Percentiles rank a stretch among this genome's conserved stretches.
These are phyloP conservation scores for Podospora anserina DNA, from an alignment of 495 filamentous ascomycete species.

Conservation along the genomic window DNA sequence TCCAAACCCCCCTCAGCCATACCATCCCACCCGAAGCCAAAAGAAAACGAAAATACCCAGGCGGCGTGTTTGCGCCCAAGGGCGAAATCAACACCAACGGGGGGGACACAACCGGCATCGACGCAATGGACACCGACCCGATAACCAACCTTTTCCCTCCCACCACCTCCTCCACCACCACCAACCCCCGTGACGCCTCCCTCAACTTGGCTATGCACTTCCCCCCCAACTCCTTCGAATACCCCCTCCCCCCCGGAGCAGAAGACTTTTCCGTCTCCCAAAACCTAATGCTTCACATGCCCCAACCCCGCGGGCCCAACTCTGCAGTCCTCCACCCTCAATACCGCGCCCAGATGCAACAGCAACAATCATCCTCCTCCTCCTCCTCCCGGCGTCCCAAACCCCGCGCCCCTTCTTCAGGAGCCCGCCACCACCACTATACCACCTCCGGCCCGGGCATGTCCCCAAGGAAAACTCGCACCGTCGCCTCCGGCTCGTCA, in stretches of 20 bases:
- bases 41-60: no score
- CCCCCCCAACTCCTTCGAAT: slow-evolving; percentile 27
- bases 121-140: slow-evolving; percentile 25
- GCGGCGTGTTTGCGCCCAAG: no score
- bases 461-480: slow-evolving; percentile 40
- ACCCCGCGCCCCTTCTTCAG: slow-evolving; percentile 44
- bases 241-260: slow-evolving; percentile 17
- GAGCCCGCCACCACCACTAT: slow-evolving; percentile 37
- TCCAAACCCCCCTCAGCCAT: slow-evolving; percentile 33
- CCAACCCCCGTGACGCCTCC: background rate
- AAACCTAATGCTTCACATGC: slow-evolving; percentile 43
- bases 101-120: slow-evolving; percentile 28
- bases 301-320: slow-evolving; percentile 17
- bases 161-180: background rate
- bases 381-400: slow-evolving; percentile 29
- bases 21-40: no score
- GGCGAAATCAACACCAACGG: slow-evolving; percentile 21
- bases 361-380: background rate
- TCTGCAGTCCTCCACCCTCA: background rate
- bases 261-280: slow-evolving; percentile 23
- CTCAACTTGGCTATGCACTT: slow-evolving; percentile 20
- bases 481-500: slow-evolving; percentile 24
- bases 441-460: slow-evolving; percentile 12
- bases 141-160: background rate
- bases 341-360: background rate